These are phyloP conservation scores for Priceomyces fermenticarens DNA, from an alignment of 805 yeast genomes.

Conservation along the genomic window DNA sequence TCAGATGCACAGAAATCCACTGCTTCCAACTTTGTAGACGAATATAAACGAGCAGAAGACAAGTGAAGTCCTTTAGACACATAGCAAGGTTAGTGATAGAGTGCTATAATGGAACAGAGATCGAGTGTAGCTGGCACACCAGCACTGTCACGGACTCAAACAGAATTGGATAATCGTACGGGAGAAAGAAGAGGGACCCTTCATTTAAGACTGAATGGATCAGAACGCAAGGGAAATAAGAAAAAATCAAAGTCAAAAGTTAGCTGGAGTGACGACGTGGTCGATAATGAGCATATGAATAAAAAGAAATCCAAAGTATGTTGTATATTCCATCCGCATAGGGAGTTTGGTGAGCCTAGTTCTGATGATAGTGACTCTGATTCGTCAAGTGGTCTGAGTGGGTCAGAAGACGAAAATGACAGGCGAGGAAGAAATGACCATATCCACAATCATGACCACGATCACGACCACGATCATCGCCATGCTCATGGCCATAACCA, in stretches of 20 bases:
- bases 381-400: conserved; percentile 28
- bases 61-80: no score
- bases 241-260: conserved; percentile 50
- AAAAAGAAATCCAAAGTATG: conserved; percentile 91
- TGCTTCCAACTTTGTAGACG: no score
- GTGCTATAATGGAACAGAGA: no score
- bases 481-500: conserved; percentile 18
- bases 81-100: no score
- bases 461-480: background rate
- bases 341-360: conserved; percentile 48
- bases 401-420: conserved; percentile 10
- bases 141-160: background rate
- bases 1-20: no score
- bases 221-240: background rate
- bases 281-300: conserved; percentile 87
- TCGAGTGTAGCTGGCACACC: no score
- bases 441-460: background rate
- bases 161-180: background rate
- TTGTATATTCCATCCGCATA: conserved; percentile 80
- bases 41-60: no score
- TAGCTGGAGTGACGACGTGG: conserved; percentile 79
- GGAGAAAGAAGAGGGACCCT: background rate
- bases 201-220: conserved; percentile 2
- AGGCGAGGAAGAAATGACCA: no score
- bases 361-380: conserved; percentile 20